phyloP scores from a whole-genome alignment of 1,284 basidiomycete species.

The Ceraceosorus guamensis region DNA sequence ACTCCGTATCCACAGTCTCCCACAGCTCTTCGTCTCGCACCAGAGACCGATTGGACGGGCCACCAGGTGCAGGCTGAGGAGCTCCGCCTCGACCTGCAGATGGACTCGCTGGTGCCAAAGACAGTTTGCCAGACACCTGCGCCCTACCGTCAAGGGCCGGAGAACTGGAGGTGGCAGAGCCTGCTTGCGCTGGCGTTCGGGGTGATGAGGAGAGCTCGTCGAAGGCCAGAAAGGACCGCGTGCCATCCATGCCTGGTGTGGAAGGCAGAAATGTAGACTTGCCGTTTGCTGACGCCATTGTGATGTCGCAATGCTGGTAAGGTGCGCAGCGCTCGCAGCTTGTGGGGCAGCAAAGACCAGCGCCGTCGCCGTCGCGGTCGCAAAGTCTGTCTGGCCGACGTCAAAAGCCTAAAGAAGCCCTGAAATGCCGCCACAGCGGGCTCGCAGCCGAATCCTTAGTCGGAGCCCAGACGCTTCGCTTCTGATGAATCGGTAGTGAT shows the following conservation, averaged over 20 bases:
- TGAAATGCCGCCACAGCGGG: no score
- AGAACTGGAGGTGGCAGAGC: neutral
- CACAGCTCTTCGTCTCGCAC: neutral
- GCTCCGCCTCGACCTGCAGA: neutral
- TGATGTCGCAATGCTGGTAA: no score
- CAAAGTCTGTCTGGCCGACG: no score
- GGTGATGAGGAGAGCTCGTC: neutral
- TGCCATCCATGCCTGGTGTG: neutral
- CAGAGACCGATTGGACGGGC: neutral
- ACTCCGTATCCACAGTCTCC: neutral
- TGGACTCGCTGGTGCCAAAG: neutral
- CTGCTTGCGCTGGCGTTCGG: neutral
- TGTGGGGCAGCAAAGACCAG: no score
- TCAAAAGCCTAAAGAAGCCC: no score
- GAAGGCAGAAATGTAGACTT: no score
- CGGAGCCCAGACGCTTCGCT: no score
- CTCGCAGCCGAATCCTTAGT: no score
- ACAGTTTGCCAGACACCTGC: neutral
- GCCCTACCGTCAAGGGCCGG: neutral
- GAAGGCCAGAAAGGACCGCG: neutral
- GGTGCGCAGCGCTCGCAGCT: no score
- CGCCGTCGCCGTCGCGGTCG: no score
- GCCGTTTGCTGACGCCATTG: no score
- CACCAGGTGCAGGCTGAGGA: neutral
- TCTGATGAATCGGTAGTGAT: no score